phyloP scores from a whole-genome alignment of 1,284 basidiomycete genomes.

The Malassezia japonica region DNA sequence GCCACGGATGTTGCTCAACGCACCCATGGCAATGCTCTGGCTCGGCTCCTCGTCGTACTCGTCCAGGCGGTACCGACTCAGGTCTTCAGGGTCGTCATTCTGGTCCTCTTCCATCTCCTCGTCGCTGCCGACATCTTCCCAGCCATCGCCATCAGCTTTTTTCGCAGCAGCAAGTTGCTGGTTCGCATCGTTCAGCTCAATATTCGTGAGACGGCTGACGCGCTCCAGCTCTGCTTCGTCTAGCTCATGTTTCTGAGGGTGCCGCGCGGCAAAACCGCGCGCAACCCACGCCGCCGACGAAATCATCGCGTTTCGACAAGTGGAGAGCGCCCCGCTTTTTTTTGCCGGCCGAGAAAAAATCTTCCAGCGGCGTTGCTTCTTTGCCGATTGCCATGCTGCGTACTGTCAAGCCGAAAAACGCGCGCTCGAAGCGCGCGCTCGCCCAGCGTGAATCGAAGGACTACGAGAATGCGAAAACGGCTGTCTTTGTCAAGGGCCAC shows the following conservation, averaged over 20 bases:
- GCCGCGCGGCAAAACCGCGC: conserved; percentile 64
- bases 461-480: conserved; percentile 66
- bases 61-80: conserved; percentile 86
- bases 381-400: conserved; percentile 25
- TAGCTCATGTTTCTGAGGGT: conserved; percentile 79
- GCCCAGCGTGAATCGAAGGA: conserved; percentile 79
- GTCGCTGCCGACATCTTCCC: conserved; percentile 53
- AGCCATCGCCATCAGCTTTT: conserved; percentile 45
- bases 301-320: conserved; percentile 45
- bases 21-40: conserved; percentile 57
- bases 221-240: conserved; percentile 83
- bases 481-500: conserved; percentile 81
- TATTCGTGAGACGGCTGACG: conserved; percentile 75
- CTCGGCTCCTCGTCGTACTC: conserved; percentile 79
- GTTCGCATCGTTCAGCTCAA: conserved; percentile 77
- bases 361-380: neutral
- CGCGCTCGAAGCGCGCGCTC: conserved; percentile 84
- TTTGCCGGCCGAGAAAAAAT: neutral
- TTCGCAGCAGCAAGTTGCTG: conserved; percentile 61
- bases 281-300: conserved; percentile 64
- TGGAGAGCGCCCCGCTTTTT: conserved; percentile 8
- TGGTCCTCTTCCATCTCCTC: conserved; percentile 52
- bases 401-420: conserved; percentile 76
- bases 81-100: conserved; percentile 57
- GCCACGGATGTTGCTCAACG: conserved; percentile 93